phyloP scores from a whole-genome alignment of 2,329 filamentous ascomycete genomes.

The Lojkania enalia region DNA sequence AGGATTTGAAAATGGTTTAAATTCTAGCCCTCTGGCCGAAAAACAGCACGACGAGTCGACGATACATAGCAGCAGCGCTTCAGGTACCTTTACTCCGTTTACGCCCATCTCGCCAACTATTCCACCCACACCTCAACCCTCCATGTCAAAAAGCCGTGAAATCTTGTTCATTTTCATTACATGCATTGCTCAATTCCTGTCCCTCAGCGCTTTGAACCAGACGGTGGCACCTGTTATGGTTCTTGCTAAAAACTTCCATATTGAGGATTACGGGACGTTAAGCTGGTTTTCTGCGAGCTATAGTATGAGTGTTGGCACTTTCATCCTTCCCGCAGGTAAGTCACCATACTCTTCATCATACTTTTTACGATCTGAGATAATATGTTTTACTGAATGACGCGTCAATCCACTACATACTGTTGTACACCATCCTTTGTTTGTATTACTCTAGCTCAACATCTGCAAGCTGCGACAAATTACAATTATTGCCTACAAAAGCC shows the following conservation, averaged over 20 bases:
- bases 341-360: neutral
- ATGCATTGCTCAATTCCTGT: conserved; percentile 45
- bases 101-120: neutral
- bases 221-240: conserved; percentile 44
- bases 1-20: neutral
- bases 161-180: conserved; percentile 27
- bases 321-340: conserved; percentile 52
- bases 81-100: conserved; percentile 1
- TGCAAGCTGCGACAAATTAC: no score
- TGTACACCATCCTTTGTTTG: neutral
- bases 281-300: conserved; percentile 55
- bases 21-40: neutral
- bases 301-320: conserved; percentile 54
- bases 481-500: no score
- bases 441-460: neutral
- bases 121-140: neutral
- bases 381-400: neutral
- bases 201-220: conserved; percentile 46
- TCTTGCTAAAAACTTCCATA: conserved; percentile 47
- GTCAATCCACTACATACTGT: neutral
- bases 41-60: conserved; percentile 5
- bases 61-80: conserved; percentile 2
- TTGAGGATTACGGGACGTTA: conserved; percentile 45
- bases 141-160: conserved; percentile 15
- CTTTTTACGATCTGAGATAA: neutral